Evolutionary conservation across 2,329 filamentous ascomycete genomes (phyloP).

Genomic region (Sphaerulina vaccinii): DNA sequence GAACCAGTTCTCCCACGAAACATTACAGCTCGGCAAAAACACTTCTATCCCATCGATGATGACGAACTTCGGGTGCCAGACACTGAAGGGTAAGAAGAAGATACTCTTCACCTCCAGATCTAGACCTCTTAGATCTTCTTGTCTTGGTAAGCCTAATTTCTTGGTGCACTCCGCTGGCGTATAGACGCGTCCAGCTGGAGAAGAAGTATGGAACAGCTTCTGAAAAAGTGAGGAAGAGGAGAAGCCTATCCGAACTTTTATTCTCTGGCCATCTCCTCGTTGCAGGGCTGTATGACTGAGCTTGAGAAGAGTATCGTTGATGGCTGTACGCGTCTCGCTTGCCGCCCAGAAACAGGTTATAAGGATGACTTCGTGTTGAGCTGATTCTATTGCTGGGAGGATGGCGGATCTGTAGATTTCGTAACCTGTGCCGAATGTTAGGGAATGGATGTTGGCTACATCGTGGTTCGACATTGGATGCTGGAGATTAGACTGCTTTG

Average conservation of each 20-base stretch:
- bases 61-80: conserved; percentile 86
- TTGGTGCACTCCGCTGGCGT: conserved; percentile 57
- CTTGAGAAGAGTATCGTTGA: conserved; percentile 58
- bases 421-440: conserved; percentile 48
- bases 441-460: conserved; percentile 34
- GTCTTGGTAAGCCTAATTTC: conserved; percentile 63
- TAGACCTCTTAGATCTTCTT: conserved; percentile 57
- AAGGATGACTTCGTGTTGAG: conserved; percentile 66
- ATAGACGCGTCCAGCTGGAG: conserved; percentile 61
- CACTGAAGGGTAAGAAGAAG: conserved; percentile 76
- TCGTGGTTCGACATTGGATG: conserved; percentile 4
- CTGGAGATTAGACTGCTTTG: neutral
- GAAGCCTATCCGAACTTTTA: conserved; percentile 71
- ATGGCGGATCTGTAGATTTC: conserved; percentile 47
- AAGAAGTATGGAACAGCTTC: conserved; percentile 72
- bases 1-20: conserved; percentile 86
- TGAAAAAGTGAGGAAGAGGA: conserved; percentile 71
- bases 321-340: conserved; percentile 59
- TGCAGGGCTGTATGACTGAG: conserved; percentile 54
- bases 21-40: conserved; percentile 76
- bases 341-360: conserved; percentile 81
- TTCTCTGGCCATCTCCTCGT: conserved; percentile 30
- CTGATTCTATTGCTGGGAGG: conserved; percentile 60
- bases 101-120: conserved; percentile 72
- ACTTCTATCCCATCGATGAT: conserved; percentile 67